Conservation (phyloP, 2,329 filamentous ascomycete species). For the Epichloe gansuensis region DNA sequence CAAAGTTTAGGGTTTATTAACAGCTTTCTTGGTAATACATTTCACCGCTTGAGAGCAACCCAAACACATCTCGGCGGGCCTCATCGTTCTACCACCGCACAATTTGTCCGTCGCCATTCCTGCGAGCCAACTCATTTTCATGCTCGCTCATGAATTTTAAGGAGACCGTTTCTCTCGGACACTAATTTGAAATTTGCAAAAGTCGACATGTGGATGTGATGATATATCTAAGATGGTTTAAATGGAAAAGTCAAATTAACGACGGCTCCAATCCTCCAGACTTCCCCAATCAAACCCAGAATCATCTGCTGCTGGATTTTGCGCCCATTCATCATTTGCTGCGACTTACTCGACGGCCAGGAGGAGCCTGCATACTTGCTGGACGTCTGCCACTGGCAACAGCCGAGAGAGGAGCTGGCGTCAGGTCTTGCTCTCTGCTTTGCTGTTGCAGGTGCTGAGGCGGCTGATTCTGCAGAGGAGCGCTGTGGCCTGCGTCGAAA, state of each 20-base stretch:
- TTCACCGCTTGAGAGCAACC: too few species aligned
- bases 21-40: too few species aligned
- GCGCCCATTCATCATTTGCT: conserved; percentile 12
- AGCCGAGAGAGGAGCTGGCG: conserved; percentile 5
- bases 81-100: too few species aligned
- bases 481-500: not conserved
- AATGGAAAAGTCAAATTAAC: not conserved
- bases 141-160: too few species aligned
- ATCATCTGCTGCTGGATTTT: conserved; percentile 15
- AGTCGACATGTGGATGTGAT: not conserved
- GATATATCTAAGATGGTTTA: not conserved
- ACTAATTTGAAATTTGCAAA: not conserved
- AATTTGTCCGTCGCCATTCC: too few species aligned
- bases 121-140: too few species aligned
- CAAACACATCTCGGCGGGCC: too few species aligned
- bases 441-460: not conserved
- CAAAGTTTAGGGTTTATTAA: too few species aligned
- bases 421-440: not conserved
- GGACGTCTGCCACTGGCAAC: not conserved
- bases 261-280: conserved; percentile 5
- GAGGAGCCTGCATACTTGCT: not conserved
- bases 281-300: conserved; percentile 18
- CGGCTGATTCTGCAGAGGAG: not conserved
- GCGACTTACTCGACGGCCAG: not conserved
- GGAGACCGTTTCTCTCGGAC: too few species aligned